Base-by-base conservation (phyloP, 148 eudicot genomes). In the Selenicereus undatus region DNA sequence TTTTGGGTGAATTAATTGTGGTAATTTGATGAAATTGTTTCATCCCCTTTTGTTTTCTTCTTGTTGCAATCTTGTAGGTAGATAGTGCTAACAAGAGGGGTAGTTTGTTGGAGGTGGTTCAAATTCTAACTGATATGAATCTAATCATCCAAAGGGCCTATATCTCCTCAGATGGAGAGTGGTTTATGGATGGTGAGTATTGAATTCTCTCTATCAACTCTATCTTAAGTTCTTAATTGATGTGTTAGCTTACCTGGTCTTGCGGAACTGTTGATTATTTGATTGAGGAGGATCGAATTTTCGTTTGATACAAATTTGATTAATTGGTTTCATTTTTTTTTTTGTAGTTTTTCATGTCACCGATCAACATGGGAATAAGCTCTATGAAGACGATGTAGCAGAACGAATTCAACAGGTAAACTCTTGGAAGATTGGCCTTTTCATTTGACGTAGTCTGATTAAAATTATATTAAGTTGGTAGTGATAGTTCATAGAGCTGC, bases 381-480 rank as follows among this genome's bases (percentile, higher is more conserved):
- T 93, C 20, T 84, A 72, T 80, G 89, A 91, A 74, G 92, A 87
- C 29, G 89, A 84, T 81, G 90, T 95, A 18, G 86, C 93, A 18
- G 97, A 93, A 58, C 86, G 86, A 78, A 91, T 95, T 83, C 95
- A 91, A 77, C 93, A 90, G 92, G 98, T 95, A 84, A 52, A 60
- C 27, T 75, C 8, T 14, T 10, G 73, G 75, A 48, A 52, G 69
- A 65, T 79, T 78, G 36, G 70, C 64, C 76, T 29, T 79, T 69
- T 78, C 29, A 6, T 27, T 52, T 42, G 2, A 52, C 26, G 36
- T 17, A 21, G 50, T 64, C 65, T 72, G 21, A 56, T 71, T 69
- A 20, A 20, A 29, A 74, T 66, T 27, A 43, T 27, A 50, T 8
- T 36, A 18, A 36, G 32, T 18, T 21, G 4, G 35, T 20, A 20